Percentiles rank a stretch among this genome's conserved stretches.
These are phyloP conservation scores for Chytriomyces hyalinus DNA, from an alignment of 192 early-diverging fungal species.

Conservation along the genomic window DNA sequence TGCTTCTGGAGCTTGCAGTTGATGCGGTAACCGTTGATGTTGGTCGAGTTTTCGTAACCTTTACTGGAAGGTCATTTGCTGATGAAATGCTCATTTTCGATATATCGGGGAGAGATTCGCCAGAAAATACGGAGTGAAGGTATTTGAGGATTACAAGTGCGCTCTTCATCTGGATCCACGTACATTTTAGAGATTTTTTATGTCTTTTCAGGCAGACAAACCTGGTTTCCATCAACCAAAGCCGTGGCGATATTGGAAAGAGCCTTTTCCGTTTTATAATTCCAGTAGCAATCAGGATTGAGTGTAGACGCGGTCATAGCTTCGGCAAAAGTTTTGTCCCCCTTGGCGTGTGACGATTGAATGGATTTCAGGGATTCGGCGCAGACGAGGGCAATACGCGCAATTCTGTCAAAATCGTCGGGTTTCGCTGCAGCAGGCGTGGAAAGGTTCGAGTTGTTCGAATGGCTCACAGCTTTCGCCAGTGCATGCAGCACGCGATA, in stretches of 20 bases:
- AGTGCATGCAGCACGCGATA: neutral
- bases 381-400: neutral
- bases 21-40: neutral
- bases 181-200: neutral
- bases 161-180: neutral
- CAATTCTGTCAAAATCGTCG: neutral
- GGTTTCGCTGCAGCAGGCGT: neutral
- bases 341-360: neutral
- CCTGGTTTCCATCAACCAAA: constrained; percentile 13
- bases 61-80: too few relatives aligned
- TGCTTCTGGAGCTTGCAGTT: too few relatives aligned
- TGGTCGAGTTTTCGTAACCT: neutral
- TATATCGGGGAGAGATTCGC: constrained; percentile 1
- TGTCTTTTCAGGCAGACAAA: neutral
- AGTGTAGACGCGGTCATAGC: neutral
- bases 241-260: constrained; percentile 21
- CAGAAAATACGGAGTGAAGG: constrained; percentile 6
- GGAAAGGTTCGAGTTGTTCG: neutral
- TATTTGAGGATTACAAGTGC: constrained; percentile 1
- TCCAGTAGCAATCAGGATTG: neutral
- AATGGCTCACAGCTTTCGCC: neutral
- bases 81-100: neutral
- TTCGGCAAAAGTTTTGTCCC: neutral
- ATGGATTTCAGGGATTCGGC: neutral
- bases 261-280: constrained; percentile 22